Conservation (phyloP, 1,139 yeast species). For the Ogataea hybrid region DNA sequence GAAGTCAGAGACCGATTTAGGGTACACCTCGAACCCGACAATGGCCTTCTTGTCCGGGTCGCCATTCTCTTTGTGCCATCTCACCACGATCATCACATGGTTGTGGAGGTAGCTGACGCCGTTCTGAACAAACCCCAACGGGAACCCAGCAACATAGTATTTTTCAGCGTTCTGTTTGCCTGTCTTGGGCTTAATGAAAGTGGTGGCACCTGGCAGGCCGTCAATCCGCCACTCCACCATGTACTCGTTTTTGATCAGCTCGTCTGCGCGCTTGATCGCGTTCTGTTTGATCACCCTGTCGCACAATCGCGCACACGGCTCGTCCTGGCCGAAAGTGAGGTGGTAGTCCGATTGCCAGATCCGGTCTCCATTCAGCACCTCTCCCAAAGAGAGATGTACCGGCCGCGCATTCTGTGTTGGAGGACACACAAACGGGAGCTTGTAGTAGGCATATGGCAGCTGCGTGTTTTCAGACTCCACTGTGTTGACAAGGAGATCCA, state of each 20-base stretch:
- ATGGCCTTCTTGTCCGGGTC: slow-evolving; percentile 46
- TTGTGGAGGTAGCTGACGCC: slow-evolving; percentile 65
- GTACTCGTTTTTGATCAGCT: slow-evolving; percentile 65
- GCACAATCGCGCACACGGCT: slow-evolving; percentile 66
- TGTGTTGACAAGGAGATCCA: slow-evolving; percentile 72
- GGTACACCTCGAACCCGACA: slow-evolving; percentile 91
- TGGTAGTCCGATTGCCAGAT: slow-evolving; percentile 72
- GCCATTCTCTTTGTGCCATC: slow-evolving; percentile 62
- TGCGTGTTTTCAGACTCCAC: slow-evolving; percentile 76
- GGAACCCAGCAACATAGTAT: slow-evolving; percentile 86
- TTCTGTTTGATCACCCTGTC: slow-evolving; percentile 45
- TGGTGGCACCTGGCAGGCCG: slow-evolving; percentile 87
- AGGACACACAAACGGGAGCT: slow-evolving; percentile 79
- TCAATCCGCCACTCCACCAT: slow-evolving; percentile 84
- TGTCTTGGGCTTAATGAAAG: slow-evolving; percentile 63
- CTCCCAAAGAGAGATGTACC: slow-evolving; percentile 69
- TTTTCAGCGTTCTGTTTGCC: slow-evolving; percentile 43
- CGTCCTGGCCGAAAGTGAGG: slow-evolving; percentile 59
- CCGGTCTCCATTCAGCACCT: slow-evolving; percentile 78
- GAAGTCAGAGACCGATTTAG: slow-evolving; percentile 69
- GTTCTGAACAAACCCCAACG: slow-evolving; percentile 66
- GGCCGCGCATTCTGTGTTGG: slow-evolving; percentile 54
- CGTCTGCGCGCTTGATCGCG: slow-evolving; percentile 53
- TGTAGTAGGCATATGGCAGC: slow-evolving; percentile 75
- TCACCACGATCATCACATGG: slow-evolving; percentile 76